Conservation (phyloP, 148 eudicot species). For the Fagopyrum esculentum region DNA sequence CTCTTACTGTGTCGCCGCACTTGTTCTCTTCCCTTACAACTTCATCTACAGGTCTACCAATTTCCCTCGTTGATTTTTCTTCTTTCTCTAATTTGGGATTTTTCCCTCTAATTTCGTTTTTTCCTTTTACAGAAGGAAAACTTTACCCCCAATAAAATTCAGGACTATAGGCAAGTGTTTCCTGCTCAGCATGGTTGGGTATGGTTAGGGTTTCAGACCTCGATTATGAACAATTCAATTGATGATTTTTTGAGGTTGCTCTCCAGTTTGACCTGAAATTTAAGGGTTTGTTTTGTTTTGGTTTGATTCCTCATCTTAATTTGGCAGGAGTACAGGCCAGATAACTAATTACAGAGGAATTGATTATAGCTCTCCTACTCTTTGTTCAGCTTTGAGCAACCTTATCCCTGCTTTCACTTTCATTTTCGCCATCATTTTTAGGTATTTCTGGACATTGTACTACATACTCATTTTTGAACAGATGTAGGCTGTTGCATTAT, state of each 20-base stretch:
- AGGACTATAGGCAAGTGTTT: constrained; percentile 25
- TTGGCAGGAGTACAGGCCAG: constrained; percentile 23
- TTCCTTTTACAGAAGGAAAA: constrained; percentile 18
- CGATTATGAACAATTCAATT: background rate
- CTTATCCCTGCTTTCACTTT: constrained; percentile 46
- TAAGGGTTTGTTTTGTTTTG: background rate
- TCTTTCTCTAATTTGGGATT: too few relatives aligned
- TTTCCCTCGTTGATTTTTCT: background rate
- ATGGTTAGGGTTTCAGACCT: constrained; percentile 1
- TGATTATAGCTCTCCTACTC: constrained; percentile 33
- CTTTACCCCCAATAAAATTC: constrained; percentile 23
- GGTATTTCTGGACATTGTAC: constrained; percentile 12
- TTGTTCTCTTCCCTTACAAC: constrained; percentile 31
- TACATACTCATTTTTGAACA: too few relatives aligned
- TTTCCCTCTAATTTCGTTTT: too few relatives aligned
- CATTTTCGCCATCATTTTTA: constrained; percentile 37
- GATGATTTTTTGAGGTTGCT: background rate
- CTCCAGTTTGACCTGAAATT: background rate
- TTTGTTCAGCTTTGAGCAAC: constrained; percentile 46
- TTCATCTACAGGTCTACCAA: constrained; percentile 24
- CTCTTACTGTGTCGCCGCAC: constrained; percentile 28
- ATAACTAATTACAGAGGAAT: constrained; percentile 36
- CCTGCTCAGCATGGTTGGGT: constrained; percentile 34
- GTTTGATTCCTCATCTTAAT: background rate
- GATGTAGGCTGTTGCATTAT: too few relatives aligned